Base-by-base conservation (phyloP, 108 stramenopile genomes). In the Hondaea fermentalgiana region DNA sequence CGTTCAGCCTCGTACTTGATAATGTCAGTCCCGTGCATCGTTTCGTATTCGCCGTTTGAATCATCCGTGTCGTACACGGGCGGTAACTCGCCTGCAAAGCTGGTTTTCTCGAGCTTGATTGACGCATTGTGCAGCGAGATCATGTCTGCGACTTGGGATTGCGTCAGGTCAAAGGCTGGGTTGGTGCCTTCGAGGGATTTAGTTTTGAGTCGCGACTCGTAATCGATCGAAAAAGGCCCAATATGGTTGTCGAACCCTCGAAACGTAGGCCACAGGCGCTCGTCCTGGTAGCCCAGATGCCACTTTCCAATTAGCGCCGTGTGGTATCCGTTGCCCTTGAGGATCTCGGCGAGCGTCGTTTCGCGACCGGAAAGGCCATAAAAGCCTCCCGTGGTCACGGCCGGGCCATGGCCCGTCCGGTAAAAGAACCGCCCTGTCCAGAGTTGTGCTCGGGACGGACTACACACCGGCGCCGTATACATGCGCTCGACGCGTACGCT, bases 211-310 rank as follows among this genome's bases (percentile, higher is more conserved):
- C 28, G 14, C 19, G 42, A 4, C 17, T 16, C 19, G 47, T 44
- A 28, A 45, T 90, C 87, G 57, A 87, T 17, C 17, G 25, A 72
- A 3, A 57, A 88, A 19, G 44, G 57, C n/a, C 90, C 90, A 1
- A 47, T 43, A 29, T 51, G 60, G 59, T 35, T 28, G 12, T 90
- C 90, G 25, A 90, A 90, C 19, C 90, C 90, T 5, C 58, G 8
- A 19, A 87, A 55, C 43, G 53, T 60, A 10, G 90, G 90, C 69
- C 55, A 59, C 23, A 29, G 44, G 0, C 44, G 45, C n/a, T 71
- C n/a, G 60, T 90, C 83, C 23, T 57, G 21, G 53, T 87, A 28
- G 16, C 90, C 90, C n/a, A 88, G 72, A 35, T 90, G 90, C 90
- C 90, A 90, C 53, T 90, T 90, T 12, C 90, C 90, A 6, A 88